Evolutionary conservation across 345 rosid species (phyloP).

Genomic region (Populus pruinosa): DNA sequence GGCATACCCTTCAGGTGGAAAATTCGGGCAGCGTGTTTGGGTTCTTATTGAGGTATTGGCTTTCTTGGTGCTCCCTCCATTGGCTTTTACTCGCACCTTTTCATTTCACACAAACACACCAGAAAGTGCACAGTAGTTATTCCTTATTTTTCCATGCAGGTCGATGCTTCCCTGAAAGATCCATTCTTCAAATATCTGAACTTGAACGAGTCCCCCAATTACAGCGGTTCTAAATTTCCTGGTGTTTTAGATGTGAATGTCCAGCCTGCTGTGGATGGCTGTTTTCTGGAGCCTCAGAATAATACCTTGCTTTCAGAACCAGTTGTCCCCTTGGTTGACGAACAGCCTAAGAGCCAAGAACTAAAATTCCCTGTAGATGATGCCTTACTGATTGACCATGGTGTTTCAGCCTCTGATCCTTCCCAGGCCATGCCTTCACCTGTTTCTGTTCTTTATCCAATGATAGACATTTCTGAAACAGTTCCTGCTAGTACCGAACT

Average conservation of each 20-base stretch:
- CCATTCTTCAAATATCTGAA: constrained; percentile 41
- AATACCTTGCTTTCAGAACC: constrained; percentile 12
- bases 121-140: neutral
- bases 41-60: constrained; percentile 67
- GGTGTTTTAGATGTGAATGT: constrained; percentile 33
- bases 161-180: constrained; percentile 50
- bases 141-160: constrained; percentile 35
- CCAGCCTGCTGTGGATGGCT: constrained; percentile 30
- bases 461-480: constrained; percentile 42
- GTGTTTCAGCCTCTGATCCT: constrained; percentile 27
- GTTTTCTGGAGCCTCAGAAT: constrained; percentile 16
- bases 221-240: constrained; percentile 19
- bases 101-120: neutral
- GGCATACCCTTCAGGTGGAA: constrained; percentile 58
- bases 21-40: constrained; percentile 95
- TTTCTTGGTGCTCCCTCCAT: neutral
- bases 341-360: constrained; percentile 34
- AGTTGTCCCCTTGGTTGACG: constrained; percentile 18
- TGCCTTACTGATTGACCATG: constrained; percentile 29
- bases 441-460: constrained; percentile 38
- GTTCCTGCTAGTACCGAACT: constrained; percentile 19
- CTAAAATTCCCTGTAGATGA: constrained; percentile 39
- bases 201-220: constrained; percentile 62
- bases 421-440: constrained; percentile 17
- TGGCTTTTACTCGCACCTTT: neutral